Base-by-base conservation (phyloP, 73 alveolate genomes). In the Strombidium stylifer region DNA sequence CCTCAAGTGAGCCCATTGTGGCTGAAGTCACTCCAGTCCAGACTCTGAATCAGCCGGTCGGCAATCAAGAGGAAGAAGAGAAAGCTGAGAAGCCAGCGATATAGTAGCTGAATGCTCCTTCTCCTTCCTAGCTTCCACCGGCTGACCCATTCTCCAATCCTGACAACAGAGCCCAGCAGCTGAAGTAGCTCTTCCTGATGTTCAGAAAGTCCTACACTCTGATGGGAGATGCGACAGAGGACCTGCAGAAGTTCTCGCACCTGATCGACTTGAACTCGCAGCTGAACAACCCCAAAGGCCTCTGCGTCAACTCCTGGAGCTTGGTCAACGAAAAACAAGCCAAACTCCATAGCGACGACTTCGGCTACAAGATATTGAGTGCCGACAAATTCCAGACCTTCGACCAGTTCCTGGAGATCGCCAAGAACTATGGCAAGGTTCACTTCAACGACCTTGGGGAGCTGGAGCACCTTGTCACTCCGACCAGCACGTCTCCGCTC, bases 391-490 rank as follows among this genome's bases (percentile, higher is more conserved):
- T 15, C 16, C 54, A 28, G n/a, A 36, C 41, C 71, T 31, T 31
- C 21, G 71, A 56, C 2, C 21, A n/a, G 14, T 56, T 56, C 30
- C 11, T 56, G 12, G 30, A 15, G 16, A 15, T 56, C 12, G 71
- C 71, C 2, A 56, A 56, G 35, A 53, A 56, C 35, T 31, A 56
- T 56, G 71, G 71, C 7, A 56, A 56, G 27, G 28, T 51, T 32
- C 3, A 10, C 7, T 21, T 50, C 10, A 35, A 56, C 20, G 55
- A 36, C 12, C 2, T 3, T 2, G 55, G 54, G 11, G 8, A 35
- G 20, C 25, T 56, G 21, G 30, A 15, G 35, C 11, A 16, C 18
- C 41, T 56, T 2, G 27, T 16, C 6, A 56, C 71, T 5, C 71
- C 71, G 8, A 56, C 71, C 18, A 32, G 55, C 5, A 53, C 71